Conservation (phyloP, 257 asterid genomes). For the Plectranthus barbatus region DNA sequence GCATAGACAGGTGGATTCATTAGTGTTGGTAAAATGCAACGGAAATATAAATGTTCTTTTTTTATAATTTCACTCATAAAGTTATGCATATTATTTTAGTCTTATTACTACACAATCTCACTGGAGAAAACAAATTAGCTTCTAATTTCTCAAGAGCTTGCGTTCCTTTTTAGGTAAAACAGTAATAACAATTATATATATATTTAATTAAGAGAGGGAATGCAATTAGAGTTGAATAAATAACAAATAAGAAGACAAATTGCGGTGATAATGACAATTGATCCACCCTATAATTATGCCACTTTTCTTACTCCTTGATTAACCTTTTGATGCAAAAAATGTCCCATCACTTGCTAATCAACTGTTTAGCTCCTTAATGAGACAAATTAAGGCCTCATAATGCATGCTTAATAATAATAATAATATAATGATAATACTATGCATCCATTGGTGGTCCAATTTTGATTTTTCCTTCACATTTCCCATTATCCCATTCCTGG, state of each 20-base stretch:
- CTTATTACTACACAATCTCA: too few relatives aligned
- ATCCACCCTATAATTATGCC: conserved; percentile 24
- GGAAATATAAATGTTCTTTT: too few relatives aligned
- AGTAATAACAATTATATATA: conserved; percentile 9
- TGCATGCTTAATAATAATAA: too few relatives aligned
- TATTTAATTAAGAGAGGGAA: background rate
- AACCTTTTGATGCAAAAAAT: conserved; percentile 1
- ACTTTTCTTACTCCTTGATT: conserved; percentile 2
- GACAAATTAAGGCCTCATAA: conserved; percentile 16
- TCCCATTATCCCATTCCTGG: too few relatives aligned
- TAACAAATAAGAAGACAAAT: conserved; percentile 10
- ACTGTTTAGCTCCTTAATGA: conserved; percentile 18
- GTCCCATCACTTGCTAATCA: conserved; percentile 17
- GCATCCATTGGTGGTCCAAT: background rate
- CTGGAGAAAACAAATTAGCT: too few relatives aligned
- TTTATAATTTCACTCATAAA: too few relatives aligned
- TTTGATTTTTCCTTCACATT: background rate
- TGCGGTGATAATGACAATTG: conserved; percentile 19
- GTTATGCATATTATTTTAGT: too few relatives aligned
- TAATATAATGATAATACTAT: background rate
- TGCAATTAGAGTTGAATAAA: conserved; percentile 1
- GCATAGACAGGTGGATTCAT: too few relatives aligned
- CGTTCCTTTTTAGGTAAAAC: background rate
- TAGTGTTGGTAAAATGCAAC: too few relatives aligned
- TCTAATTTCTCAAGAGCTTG: too few relatives aligned